Base-by-base conservation (phyloP, 2,329 filamentous ascomycete species). In the Cordyceps cateniannulata region DNA sequence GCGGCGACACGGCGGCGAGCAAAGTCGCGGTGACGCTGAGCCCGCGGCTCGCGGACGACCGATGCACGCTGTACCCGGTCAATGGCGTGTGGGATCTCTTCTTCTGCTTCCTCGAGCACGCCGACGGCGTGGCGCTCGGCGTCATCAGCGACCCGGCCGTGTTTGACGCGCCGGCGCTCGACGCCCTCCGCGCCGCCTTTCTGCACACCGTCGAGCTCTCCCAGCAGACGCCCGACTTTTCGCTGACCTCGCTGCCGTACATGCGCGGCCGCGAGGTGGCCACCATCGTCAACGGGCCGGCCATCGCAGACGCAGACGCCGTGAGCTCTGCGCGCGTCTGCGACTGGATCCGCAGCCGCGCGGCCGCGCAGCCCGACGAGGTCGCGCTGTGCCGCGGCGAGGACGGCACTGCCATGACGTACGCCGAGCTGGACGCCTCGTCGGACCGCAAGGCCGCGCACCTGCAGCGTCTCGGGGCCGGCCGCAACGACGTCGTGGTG, bases 31-130 rank as follows among this genome's bases (percentile, higher is more conserved):
- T 57, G 24, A 57, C 54, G 16, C 22, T 48, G 12, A 48, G 42
- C 29, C 54, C 54, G 38, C 27, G 24, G n/a, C 29, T 57, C 14
- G 54, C 54, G 10, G 44, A 57, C n/a, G 29, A 48, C 4, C 16
- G 54, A 9, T 57, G 54, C 44, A 48, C 42, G 20, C 22, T 57
- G 42, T 57, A 48, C 29, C 54, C 54, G 7, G 54, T 57, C 40
- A 32, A 57, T 8, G 54, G 54, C 25, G 42, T 49, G 12, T 57
- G 54, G 54, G 54, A 57, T n/a, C 44, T 57, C 7, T 57, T 57
- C 44, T 48, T 57, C 18, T 57, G 54, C 54, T 57, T 57, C 29
- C n/a, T 57, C 8, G 54, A 57, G 24, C 44, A 57, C 12, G 42
- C 3, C 3, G 54, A 57, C 14, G 38, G 44, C 12, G 54, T 57